Conservation (phyloP, 805 yeast species). For the Monosporozyma aquatica region DNA sequence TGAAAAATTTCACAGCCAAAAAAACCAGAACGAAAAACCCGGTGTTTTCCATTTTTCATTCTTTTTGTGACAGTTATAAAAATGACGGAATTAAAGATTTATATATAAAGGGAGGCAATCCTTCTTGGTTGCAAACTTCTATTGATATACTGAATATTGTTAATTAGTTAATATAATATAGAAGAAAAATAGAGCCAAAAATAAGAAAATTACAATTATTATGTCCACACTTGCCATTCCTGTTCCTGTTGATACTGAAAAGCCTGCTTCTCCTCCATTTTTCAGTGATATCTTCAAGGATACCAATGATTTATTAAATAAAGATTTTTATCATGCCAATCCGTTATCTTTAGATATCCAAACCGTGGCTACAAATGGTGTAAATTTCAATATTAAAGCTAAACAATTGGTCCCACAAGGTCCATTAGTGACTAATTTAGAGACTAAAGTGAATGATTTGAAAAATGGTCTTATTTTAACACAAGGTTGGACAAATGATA, state of each 20-base stretch:
- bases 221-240: not conserved
- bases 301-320: slow-evolving; percentile 79
- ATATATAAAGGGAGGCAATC: too few species aligned
- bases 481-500: slow-evolving; percentile 97
- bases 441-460: slow-evolving; percentile 89
- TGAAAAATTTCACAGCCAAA: too few species aligned
- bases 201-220: too few species aligned
- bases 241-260: slow-evolving; percentile 36
- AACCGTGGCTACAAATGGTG: slow-evolving; percentile 94
- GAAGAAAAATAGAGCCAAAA: too few species aligned
- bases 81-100: too few species aligned
- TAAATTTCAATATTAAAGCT: slow-evolving; percentile 88
- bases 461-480: slow-evolving; percentile 84
- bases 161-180: too few species aligned
- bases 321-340: slow-evolving; percentile 87
- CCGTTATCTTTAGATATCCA: slow-evolving; percentile 85
- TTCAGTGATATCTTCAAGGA: slow-evolving; percentile 90
- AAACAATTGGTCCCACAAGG: slow-evolving; percentile 68
- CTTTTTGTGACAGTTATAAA: too few species aligned
- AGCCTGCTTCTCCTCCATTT: slow-evolving; percentile 49
- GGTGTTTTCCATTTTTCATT: too few species aligned
- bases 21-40: too few species aligned
- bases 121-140: too few species aligned
- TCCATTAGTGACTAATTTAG: slow-evolving; percentile 78
- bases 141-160: too few species aligned